Evolutionary conservation across 2,329 filamentous ascomycete species (phyloP).

Genomic region (Cladophialophora psammophila): DNA sequence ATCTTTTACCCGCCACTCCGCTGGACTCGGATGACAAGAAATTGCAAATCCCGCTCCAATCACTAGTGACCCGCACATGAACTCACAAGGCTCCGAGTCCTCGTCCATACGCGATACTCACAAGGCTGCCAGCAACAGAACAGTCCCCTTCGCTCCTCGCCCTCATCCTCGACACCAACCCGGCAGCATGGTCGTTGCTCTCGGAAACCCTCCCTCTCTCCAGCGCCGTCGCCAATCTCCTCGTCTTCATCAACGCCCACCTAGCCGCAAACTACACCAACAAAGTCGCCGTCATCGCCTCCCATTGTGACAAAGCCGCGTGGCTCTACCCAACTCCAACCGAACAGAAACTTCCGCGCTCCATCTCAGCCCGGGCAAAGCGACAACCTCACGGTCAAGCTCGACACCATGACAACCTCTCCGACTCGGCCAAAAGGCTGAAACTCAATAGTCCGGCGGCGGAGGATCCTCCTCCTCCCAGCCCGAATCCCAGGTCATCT

Average conservation of each 20-base stretch:
- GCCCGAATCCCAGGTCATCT: constrained; percentile 17
- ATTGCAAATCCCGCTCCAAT: too few relatives aligned
- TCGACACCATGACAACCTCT: constrained; percentile 21
- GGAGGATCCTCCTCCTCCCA: not conserved
- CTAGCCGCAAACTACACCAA: constrained; percentile 93
- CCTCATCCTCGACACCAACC: constrained; percentile 94
- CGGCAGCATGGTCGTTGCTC: constrained; percentile 87
- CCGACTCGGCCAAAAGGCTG: constrained; percentile 37
- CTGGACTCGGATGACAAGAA: not conserved
- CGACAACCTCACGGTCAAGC: constrained; percentile 15
- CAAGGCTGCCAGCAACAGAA: constrained; percentile 47
- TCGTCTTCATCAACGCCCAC: constrained; percentile 97
- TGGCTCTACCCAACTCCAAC: constrained; percentile 81
- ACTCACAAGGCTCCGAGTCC: constrained; percentile 9
- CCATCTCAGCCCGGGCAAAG: constrained; percentile 14
- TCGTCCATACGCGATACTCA: not conserved
- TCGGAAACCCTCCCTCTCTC: constrained; percentile 77
- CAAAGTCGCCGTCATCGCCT: constrained; percentile 88
- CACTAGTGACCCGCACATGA: too few relatives aligned
- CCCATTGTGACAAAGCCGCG: constrained; percentile 82
- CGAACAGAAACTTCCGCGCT: constrained; percentile 30
- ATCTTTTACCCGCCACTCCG: constrained; percentile 12
- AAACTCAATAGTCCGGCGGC: constrained; percentile 27
- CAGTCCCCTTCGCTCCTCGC: constrained; percentile 81
- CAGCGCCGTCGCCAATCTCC: constrained; percentile 83